A percentile compares a stretch with the other conserved stretches of the same genome.
Evolutionary conservation across 306 rosid species (phyloP).

Genomic region (Gastrolobium villosum): DNA sequence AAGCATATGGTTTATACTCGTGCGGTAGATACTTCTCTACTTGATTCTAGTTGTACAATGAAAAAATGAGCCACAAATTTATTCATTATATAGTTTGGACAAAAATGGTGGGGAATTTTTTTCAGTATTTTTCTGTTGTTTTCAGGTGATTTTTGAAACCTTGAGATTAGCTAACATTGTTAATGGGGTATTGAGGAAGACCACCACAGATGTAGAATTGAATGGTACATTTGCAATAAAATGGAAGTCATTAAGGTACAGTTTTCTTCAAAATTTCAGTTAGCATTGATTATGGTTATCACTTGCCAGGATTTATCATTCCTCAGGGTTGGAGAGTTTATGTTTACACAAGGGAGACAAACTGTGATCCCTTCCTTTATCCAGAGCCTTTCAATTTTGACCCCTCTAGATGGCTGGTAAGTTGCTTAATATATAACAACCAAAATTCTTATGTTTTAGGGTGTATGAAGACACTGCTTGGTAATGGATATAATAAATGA

Average conservation of each 20-base stretch:
- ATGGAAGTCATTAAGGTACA: not conserved
- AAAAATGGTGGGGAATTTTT: not conserved
- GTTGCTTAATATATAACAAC: slow-evolving; percentile 25
- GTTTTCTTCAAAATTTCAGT: not conserved
- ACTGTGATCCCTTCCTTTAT: slow-evolving; percentile 69
- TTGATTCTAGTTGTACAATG: slow-evolving; percentile 13
- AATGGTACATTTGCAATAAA: slow-evolving; percentile 62
- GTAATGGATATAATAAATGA: slow-evolving; percentile 5
- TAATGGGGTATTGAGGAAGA: slow-evolving; percentile 77
- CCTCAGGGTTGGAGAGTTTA: slow-evolving; percentile 90
- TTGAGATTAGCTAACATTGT: slow-evolving; percentile 79
- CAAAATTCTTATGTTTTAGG: not conserved
- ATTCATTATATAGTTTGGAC: not conserved
- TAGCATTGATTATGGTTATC: slow-evolving; percentile 24
- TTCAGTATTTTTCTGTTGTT: not conserved
- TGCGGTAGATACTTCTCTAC: slow-evolving; percentile 57
- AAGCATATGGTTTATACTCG: slow-evolving; percentile 73
- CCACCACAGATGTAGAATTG: slow-evolving; percentile 68
- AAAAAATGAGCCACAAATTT: not conserved
- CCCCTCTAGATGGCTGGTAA: slow-evolving; percentile 89
- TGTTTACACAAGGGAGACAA: slow-evolving; percentile 79
- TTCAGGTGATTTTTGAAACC: slow-evolving; percentile 81
- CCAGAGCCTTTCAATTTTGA: slow-evolving; percentile 73
- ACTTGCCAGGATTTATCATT: slow-evolving; percentile 65
- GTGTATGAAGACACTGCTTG: not conserved